phyloP scores from a whole-genome alignment of 1,284 basidiomycete genomes.

The Singerocomus inundabilis region DNA sequence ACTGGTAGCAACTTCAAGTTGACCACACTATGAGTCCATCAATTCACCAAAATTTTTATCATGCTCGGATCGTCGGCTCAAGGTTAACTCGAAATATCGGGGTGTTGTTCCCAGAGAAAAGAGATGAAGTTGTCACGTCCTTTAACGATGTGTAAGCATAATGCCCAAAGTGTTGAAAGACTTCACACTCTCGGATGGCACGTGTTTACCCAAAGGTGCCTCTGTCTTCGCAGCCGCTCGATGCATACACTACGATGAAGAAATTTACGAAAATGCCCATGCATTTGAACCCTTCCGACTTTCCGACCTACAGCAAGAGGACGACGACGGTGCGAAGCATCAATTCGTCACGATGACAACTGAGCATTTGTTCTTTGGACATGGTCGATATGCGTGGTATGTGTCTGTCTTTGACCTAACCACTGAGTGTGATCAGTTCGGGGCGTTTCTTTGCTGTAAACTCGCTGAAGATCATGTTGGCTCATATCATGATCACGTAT shows the following conservation, averaged over 20 bases:
- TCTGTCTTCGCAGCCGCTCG: slow-evolving; percentile 23
- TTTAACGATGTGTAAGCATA: too few species aligned
- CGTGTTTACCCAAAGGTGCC: slow-evolving; percentile 36
- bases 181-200: slow-evolving; percentile 41
- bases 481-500: not conserved
- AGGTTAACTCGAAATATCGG: slow-evolving; percentile 34
- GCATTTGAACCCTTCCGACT: too few species aligned
- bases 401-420: not conserved
- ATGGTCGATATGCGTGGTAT: slow-evolving; percentile 10
- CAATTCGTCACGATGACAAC: too few species aligned
- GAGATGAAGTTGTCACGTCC: too few species aligned
- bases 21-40: slow-evolving; percentile 31
- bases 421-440: not conserved
- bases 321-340: too few species aligned
- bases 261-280: slow-evolving; percentile 21
- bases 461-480: not conserved
- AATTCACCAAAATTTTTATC: slow-evolving; percentile 28
- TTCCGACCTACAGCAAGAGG: too few species aligned
- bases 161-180: slow-evolving; percentile 33
- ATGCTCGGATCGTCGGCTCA: slow-evolving; percentile 22
- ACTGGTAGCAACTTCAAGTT: slow-evolving; percentile 16
- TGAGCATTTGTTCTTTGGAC: too few species aligned
- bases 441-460: too few species aligned
- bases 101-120: slow-evolving; percentile 25
- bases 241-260: slow-evolving; percentile 25